A percentile compares a stretch with the other conserved stretches of the same genome.
Conservation (phyloP, 1,284 basidiomycete genomes). For the Irpex sp. region DNA sequence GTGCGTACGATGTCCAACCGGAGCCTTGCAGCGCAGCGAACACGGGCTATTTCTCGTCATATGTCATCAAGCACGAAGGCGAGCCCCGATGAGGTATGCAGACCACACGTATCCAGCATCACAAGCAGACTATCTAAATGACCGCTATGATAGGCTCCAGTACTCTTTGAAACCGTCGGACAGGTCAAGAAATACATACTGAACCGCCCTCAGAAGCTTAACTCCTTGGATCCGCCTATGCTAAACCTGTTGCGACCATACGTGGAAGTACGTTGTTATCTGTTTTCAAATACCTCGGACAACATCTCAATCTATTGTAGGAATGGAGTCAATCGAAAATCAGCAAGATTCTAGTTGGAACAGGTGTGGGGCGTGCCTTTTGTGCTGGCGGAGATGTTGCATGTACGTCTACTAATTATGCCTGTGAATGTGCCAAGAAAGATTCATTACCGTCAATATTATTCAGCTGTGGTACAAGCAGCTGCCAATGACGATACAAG, state of each 20-base stretch:
- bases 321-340: constrained; percentile 78
- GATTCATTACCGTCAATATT: neutral
- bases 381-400: constrained; percentile 96
- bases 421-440: neutral
- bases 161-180: constrained; percentile 68
- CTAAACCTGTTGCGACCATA: constrained; percentile 68
- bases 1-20: constrained; percentile 43
- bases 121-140: constrained; percentile 6
- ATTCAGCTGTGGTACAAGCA: constrained; percentile 48
- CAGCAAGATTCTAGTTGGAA: constrained; percentile 75
- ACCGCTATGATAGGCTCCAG: constrained; percentile 39
- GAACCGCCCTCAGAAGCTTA: constrained; percentile 83
- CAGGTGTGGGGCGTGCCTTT: constrained; percentile 79
- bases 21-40: constrained; percentile 40
- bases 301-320: constrained; percentile 35
- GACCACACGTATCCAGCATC: neutral
- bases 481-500: constrained; percentile 49
- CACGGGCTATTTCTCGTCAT: constrained; percentile 56
- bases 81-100: constrained; percentile 13
- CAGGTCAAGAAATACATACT: constrained; percentile 69
- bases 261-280: constrained; percentile 56
- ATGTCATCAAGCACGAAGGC: constrained; percentile 41
- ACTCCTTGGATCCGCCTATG: constrained; percentile 87
- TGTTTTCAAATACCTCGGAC: neutral
- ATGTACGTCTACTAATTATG: constrained; percentile 43